These are phyloP conservation scores for Exophiala lecanii-corni DNA, from an alignment of 2,329 filamentous ascomycete species.

Conservation along the genomic window DNA sequence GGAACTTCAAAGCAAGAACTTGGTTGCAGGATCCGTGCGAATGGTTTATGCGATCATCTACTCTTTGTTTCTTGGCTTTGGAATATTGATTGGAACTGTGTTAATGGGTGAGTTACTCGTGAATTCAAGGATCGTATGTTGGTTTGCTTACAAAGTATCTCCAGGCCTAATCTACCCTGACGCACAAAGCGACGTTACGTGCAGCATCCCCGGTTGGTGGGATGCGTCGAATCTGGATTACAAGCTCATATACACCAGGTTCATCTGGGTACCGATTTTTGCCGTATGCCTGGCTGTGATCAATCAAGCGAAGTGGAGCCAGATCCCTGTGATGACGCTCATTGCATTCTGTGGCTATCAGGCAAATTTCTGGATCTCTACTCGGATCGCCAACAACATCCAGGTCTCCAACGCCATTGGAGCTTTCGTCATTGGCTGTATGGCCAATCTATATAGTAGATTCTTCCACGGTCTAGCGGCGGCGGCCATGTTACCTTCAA, in stretches of 20 bases:
- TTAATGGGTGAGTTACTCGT: constrained; percentile 52
- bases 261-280: constrained; percentile 70
- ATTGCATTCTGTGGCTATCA: constrained; percentile 71
- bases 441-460: constrained; percentile 74
- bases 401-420: constrained; percentile 75
- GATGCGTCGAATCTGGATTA: constrained; percentile 43
- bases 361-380: constrained; percentile 68
- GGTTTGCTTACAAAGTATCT: background rate
- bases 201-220: constrained; percentile 17
- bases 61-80: constrained; percentile 67
- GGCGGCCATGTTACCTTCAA: constrained; percentile 78
- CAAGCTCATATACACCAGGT: constrained; percentile 44
- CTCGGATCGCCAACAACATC: constrained; percentile 63
- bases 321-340: constrained; percentile 68
- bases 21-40: constrained; percentile 66
- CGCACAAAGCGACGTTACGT: constrained; percentile 19
- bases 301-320: constrained; percentile 76
- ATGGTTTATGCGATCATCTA: constrained; percentile 73
- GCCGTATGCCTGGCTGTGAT: constrained; percentile 70
- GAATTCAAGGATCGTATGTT: no score
- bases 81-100: constrained; percentile 63
- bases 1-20: constrained; percentile 64
- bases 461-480: constrained; percentile 72
- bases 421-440: constrained; percentile 68
- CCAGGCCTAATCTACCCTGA: constrained; percentile 31